These are phyloP conservation scores for Talaromyces albobiverticillius DNA, from an alignment of 2,329 filamentous ascomycete genomes.

Conservation along the genomic window DNA sequence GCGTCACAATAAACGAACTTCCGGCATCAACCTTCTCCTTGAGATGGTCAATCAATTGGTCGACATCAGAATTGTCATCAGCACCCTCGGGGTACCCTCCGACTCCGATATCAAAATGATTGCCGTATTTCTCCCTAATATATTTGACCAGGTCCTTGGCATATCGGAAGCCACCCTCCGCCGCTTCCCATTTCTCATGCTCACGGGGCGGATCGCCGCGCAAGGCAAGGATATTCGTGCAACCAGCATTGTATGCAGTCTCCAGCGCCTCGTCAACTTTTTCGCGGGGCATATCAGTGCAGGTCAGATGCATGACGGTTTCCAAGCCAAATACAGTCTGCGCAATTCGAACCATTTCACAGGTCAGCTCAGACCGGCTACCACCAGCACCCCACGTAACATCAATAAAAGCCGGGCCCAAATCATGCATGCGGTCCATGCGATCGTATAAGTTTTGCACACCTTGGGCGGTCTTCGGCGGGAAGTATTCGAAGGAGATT, in stretches of 20 bases:
- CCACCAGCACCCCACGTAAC: constrained; percentile 98
- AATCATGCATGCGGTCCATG: constrained; percentile 97
- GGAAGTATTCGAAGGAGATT: constrained; percentile 99
- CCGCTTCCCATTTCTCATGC: constrained; percentile 87
- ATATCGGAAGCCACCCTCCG: constrained; percentile 84
- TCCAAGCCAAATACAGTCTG: constrained; percentile 94
- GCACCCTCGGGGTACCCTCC: constrained; percentile 95
- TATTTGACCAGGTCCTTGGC: constrained; percentile 86
- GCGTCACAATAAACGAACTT: constrained; percentile 89
- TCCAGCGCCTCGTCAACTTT: constrained; percentile 87
- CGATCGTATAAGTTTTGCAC: constrained; percentile 99
- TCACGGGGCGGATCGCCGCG: constrained; percentile 92
- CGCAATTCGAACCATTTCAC: constrained; percentile 95
- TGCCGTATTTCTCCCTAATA: constrained; percentile 73
- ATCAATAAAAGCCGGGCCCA: constrained; percentile 94
- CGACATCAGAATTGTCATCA: constrained; percentile 87
- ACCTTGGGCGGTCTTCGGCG: constrained; percentile 83
- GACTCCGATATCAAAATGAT: constrained; percentile 96
- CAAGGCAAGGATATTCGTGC: constrained; percentile 93
- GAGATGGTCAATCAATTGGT: constrained; percentile 80
- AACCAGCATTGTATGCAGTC: constrained; percentile 88
- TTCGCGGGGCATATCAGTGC: constrained; percentile 92
- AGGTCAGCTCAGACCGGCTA: constrained; percentile 83
- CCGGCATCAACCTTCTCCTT: constrained; percentile 97
- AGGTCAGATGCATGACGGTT: constrained; percentile 98